Base-by-base conservation (phyloP, 2,329 filamentous ascomycete species). In the Exophiala oligosperma region DNA sequence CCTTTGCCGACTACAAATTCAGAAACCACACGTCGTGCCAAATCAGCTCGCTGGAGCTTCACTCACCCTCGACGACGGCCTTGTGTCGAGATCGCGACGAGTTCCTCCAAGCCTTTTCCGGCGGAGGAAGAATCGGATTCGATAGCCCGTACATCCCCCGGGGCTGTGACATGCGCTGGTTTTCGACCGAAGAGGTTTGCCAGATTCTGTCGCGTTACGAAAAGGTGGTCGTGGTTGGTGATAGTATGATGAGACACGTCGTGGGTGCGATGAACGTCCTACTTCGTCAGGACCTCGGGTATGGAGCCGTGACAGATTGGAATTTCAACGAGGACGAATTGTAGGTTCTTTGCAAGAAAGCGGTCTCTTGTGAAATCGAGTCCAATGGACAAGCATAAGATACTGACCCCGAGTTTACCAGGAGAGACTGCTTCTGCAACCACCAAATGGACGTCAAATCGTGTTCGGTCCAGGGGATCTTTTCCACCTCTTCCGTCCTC, bases 391-490 rank as follows among this genome's bases (percentile, higher is more conserved):
- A 17, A 17, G 17, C 17, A 17, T 17, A 17, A 17, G 17, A 17
- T 11, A 47, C 44, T 28, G 6, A 47, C 17, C 12, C 43, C 21
- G 21, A 2, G n/a, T 29, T 32, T 44, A 37, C 37, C 49, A 76
- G 77, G 55, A 71, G 69, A 41, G 69, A 74, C 12, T 80, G 77
- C 64, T 80, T 80, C 67, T 80, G 77, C 65, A 77, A 79, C 57
- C 74, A 76, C 47, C 77, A 80, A 52, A 79, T 80, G 65, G 74
- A 80, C 68, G 74, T 79, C 51, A 78, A 74, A 60, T 70, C 73
- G n/a, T 80, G 77, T 64, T 79, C 76, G 1, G 71, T 79, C 1
- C 78, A 80, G 60, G 77, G 77, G 4, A 80, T 80, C 46, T 80
- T 74, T 67, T 77, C 73, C 48, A 80, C 77, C 1, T 66, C 71